Conservation (phyloP, 2,329 filamentous ascomycete genomes). For the Aspergillus versicolor region DNA sequence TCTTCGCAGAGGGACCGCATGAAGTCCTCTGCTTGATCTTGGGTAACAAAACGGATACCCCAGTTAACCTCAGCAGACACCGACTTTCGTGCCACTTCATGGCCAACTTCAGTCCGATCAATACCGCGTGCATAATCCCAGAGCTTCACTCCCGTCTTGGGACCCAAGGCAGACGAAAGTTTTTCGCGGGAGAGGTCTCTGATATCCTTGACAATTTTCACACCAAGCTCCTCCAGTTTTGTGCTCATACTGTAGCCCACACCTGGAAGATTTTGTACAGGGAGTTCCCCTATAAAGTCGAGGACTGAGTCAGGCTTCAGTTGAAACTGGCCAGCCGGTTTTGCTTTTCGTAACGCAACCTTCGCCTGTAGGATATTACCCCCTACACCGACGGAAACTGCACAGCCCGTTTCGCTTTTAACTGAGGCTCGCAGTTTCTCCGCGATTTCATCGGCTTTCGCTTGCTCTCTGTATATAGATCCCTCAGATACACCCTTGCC, state of each 20-base stretch:
- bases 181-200: constrained; percentile 74
- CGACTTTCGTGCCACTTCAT: constrained; percentile 82
- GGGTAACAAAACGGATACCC: constrained; percentile 92
- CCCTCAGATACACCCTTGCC: constrained; percentile 66
- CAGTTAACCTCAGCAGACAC: constrained; percentile 97
- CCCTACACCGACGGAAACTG: constrained; percentile 90
- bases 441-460: constrained; percentile 72
- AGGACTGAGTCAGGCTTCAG: constrained; percentile 78
- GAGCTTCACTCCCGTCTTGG: constrained; percentile 88
- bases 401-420: constrained; percentile 73
- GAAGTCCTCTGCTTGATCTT: constrained; percentile 92
- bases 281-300: constrained; percentile 72
- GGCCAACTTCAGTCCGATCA: constrained; percentile 80
- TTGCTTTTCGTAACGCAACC: constrained; percentile 84
- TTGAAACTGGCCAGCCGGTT: constrained; percentile 90
- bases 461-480: constrained; percentile 74
- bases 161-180: constrained; percentile 71
- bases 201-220: constrained; percentile 80
- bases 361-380: constrained; percentile 89
- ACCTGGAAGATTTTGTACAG: constrained; percentile 80
- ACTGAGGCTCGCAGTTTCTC: constrained; percentile 65
- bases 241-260: constrained; percentile 88
- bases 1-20: constrained; percentile 81
- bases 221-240: constrained; percentile 82
- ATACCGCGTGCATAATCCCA: constrained; percentile 90